Base-by-base conservation (phyloP, 2,329 filamentous ascomycete genomes). In the Tolypocladium album region DNA sequence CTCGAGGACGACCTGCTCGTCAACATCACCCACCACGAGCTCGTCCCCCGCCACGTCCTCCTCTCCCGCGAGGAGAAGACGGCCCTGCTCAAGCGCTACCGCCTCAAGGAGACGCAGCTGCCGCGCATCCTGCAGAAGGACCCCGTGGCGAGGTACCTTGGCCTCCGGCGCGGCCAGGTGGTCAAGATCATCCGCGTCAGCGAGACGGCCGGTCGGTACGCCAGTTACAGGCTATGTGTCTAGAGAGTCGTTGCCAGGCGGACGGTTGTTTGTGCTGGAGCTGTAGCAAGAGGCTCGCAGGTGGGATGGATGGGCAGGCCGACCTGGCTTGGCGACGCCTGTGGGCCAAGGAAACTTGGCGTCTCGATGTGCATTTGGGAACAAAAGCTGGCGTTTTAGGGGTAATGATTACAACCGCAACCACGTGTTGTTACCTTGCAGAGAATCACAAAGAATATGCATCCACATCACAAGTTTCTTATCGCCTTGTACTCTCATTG, bases 131-230 rank as follows among this genome's bases (percentile, higher is more conserved):
- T 96, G 74, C 84, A 89, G 66, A 90, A 89, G 66, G 94, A 99
- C 73, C 94, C 94, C 3, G 92, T 99, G 58, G 90, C 94, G 34
- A 87, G 89, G 68, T 99, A 97, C 74, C 79, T 97, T 59, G 94
- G 94, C 15, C 79, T 99, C 72, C 88, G 89, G 79, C 84, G 92
- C 71, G 92, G 92, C 4, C 90, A 97, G 76, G 92, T 99, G 3
- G 94, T 99, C 69, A 99, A 99, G 84, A 99, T 99, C 69, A 97
- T 99, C 69, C 83, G 94, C 65, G 92, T 88, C 74, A 92, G 88
- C 71, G 94, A 97, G 81, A 99, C 94, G 60, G 94, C 94, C 17
- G 94, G 94, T 63, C 83, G 94, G 58, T 99, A 99, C 76, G 94
- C 94, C 56, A 96, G 91, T 83, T 99, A 99, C 76, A 82, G 93